Evolutionary conservation across 495 filamentous ascomycete species (phyloP).

Genomic region (Penicillium waksmanii): DNA sequence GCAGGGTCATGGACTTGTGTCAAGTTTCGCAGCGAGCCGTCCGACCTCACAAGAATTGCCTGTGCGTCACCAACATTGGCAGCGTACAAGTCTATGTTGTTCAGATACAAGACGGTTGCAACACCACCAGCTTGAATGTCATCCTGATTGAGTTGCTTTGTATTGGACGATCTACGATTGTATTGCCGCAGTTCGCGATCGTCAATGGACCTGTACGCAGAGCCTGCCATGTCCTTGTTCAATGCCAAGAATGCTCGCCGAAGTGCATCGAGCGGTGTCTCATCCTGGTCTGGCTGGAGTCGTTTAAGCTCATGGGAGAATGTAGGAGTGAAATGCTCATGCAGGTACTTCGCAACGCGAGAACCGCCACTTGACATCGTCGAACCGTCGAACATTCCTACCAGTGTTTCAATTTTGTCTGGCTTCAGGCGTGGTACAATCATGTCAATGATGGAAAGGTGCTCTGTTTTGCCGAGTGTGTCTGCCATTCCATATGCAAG

Average conservation of each 20-base stretch:
- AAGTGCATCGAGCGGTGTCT: constrained; percentile 81
- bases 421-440: constrained; percentile 91
- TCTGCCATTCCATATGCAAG: constrained; percentile 98
- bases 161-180: constrained; percentile 69
- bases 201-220: constrained; percentile 81
- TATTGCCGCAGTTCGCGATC: constrained; percentile 63
- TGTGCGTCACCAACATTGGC: constrained; percentile 96
- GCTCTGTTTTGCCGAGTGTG: constrained; percentile 88
- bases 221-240: constrained; percentile 91
- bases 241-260: constrained; percentile 83
- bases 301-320: constrained; percentile 82
- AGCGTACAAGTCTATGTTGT: constrained; percentile 86
- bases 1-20: constrained; percentile 93
- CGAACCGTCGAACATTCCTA: constrained; percentile 96
- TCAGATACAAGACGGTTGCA: constrained; percentile 87
- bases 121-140: constrained; percentile 89
- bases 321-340: constrained; percentile 87
- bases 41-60: constrained; percentile 88
- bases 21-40: constrained; percentile 76
- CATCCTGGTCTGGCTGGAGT: constrained; percentile 48
- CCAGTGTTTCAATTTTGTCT: constrained; percentile 84
- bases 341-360: constrained; percentile 92
- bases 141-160: constrained; percentile 77
- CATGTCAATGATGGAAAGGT: constrained; percentile 96
- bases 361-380: constrained; percentile 82